Evolutionary conservation across 495 filamentous ascomycete species (phyloP).

Genomic region (Aspergillus biplanus): DNA sequence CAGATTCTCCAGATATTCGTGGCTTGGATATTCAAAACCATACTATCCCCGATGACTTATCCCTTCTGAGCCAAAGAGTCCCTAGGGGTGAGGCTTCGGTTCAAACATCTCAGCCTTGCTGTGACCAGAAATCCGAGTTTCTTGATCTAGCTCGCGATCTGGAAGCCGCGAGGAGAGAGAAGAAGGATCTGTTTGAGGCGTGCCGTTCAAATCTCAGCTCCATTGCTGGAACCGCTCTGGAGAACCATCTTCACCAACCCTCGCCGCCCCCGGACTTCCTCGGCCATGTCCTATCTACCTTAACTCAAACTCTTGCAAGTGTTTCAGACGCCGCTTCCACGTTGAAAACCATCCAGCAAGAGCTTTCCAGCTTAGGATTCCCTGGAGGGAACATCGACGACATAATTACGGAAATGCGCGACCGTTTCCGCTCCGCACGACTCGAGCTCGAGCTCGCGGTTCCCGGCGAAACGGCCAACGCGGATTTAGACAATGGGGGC

Average conservation of each 20-base stretch:
- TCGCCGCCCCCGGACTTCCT: conserved; percentile 47
- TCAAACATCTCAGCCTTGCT: conserved; percentile 20
- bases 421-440: conserved; percentile 65
- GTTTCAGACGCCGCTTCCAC: conserved; percentile 40
- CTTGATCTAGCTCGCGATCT: conserved; percentile 36
- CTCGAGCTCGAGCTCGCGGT: conserved; percentile 68
- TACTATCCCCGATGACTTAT: conserved; percentile 26
- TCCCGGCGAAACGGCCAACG: conserved; percentile 62
- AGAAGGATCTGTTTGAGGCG: conserved; percentile 41
- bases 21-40: conserved; percentile 14
- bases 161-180: conserved; percentile 43
- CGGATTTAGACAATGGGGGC: conserved; percentile 41
- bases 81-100: conserved; percentile 23
- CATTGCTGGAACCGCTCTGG: conserved; percentile 39
- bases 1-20: conserved; percentile 42
- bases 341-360: conserved; percentile 42
- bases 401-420: conserved; percentile 54
- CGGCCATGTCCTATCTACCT: conserved; percentile 35
- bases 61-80: conserved; percentile 20
- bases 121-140: conserved; percentile 29
- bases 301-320: conserved; percentile 41
- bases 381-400: conserved; percentile 48
- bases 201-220: conserved; percentile 40
- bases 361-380: conserved; percentile 60
- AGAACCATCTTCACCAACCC: conserved; percentile 34